Conservation (phyloP, 73 alveolate species). For the Tetrahymena borealis region DNA sequence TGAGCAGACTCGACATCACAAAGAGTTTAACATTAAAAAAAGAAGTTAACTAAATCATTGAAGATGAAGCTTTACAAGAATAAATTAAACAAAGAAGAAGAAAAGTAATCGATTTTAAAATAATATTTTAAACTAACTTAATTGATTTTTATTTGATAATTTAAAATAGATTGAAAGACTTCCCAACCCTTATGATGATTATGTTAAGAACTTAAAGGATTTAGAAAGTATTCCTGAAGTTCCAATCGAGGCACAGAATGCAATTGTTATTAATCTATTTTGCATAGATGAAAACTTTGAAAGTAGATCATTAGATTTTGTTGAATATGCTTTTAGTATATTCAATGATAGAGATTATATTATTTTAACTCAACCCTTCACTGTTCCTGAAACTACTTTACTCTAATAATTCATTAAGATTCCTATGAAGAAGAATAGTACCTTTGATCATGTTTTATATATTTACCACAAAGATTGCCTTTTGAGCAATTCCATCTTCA, state of each 20-base stretch:
- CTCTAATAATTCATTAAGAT: conserved; percentile 77
- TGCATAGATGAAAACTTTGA: conserved; percentile 97
- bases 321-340: conserved; percentile 87
- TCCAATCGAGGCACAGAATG: conserved; percentile 93
- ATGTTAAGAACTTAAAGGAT: conserved; percentile 74
- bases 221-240: conserved; percentile 91
- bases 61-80: conserved; percentile 54
- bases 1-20: conserved; percentile 68
- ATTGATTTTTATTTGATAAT: conserved; percentile 35
- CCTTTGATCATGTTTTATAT: conserved; percentile 92
- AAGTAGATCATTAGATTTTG: conserved; percentile 86
- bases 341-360: conserved; percentile 95
- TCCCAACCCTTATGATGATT: conserved; percentile 57
- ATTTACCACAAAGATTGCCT: conserved; percentile 92
- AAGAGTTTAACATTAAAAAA: conserved; percentile 5
- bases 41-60: conserved; percentile 53
- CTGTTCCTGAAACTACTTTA: conserved; percentile 91
- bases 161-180: conserved; percentile 50
- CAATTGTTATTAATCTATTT: conserved; percentile 89
- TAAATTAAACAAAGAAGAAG: conserved; percentile 12
- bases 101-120: not conserved
- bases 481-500: not conserved
- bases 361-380: conserved; percentile 94
- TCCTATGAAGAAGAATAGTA: conserved; percentile 81
- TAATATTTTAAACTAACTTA: not conserved